phyloP scores from a whole-genome alignment of 805 yeast species.

The Lachancea cidri region DNA sequence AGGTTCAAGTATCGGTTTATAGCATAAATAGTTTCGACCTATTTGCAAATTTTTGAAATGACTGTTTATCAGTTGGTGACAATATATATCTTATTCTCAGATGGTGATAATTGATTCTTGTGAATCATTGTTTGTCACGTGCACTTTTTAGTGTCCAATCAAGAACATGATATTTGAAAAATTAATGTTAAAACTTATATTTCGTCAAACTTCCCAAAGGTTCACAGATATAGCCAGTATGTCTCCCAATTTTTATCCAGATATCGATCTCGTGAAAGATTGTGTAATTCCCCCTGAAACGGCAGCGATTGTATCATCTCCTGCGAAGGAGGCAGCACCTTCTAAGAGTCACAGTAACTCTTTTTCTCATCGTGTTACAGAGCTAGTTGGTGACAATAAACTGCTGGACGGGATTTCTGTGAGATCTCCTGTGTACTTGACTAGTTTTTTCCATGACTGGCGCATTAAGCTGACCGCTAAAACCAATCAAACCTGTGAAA shows the following conservation, averaged over 20 bases:
- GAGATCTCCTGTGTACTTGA: conserved; percentile 23
- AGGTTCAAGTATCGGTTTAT: not conserved
- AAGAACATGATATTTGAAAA: not conserved
- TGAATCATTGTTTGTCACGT: not conserved
- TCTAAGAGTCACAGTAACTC: conserved; percentile 8
- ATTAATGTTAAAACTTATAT: not conserved
- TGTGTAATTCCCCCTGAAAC: conserved; percentile 21
- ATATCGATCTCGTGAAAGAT: conserved; percentile 23
- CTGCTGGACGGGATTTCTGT: conserved; percentile 27
- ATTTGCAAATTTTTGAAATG: too few species aligned
- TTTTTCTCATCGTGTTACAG: conserved; percentile 5
- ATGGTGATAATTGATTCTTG: too few species aligned
- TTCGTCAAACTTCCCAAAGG: not conserved
- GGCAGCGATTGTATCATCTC: conserved; percentile 17
- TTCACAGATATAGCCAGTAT: conserved; percentile 1
- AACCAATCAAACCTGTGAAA: conserved; percentile 21
- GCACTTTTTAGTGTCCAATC: not conserved
- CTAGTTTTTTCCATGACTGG: conserved; percentile 11
- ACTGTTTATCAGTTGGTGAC: too few species aligned
- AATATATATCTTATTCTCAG: too few species aligned
- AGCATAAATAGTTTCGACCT: not conserved
- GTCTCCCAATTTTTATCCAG: conserved; percentile 23
- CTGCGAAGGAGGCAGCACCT: conserved; percentile 16
- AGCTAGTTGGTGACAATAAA: conserved; percentile 19
- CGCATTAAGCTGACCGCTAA: conserved; percentile 14